Evolutionary conservation across 2,329 filamentous ascomycete species (phyloP).

Genomic region (Penicillium hesseltinei): DNA sequence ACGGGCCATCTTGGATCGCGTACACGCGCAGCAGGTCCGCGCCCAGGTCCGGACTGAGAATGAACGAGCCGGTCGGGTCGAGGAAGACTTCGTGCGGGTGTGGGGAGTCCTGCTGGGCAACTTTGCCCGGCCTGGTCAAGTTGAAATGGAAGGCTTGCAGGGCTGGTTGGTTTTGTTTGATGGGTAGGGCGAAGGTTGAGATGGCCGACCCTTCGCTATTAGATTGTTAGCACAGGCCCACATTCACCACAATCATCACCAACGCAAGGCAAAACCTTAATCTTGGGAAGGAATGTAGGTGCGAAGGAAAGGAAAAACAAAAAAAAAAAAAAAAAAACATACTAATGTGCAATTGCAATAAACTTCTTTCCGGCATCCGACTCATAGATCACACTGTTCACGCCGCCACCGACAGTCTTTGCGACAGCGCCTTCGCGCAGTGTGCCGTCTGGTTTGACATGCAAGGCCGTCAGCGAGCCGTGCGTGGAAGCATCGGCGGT

Average conservation of each 20-base stretch:
- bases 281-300: background rate
- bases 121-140: slow-evolving; percentile 35
- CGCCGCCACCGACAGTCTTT: slow-evolving; percentile 31
- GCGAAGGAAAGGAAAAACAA: too few relatives aligned
- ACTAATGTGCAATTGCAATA: slow-evolving; percentile 42
- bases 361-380: slow-evolving; percentile 25
- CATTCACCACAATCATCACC: background rate
- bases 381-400: slow-evolving; percentile 36
- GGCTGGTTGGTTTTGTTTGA: slow-evolving; percentile 12
- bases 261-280: background rate
- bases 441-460: slow-evolving; percentile 17
- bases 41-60: slow-evolving; percentile 66
- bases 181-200: slow-evolving; percentile 34
- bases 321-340: slow-evolving; percentile 13
- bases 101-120: slow-evolving; percentile 54
- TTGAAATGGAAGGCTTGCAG: slow-evolving; percentile 47
- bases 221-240: slow-evolving; percentile 3
- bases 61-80: slow-evolving; percentile 63
- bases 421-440: slow-evolving; percentile 23
- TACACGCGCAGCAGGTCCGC: slow-evolving; percentile 63
- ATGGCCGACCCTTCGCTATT: slow-evolving; percentile 32
- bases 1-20: slow-evolving; percentile 44
- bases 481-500: slow-evolving; percentile 21
- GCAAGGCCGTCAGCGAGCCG: slow-evolving; percentile 32
- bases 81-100: slow-evolving; percentile 65